phyloP scores from a whole-genome alignment of 768 basidiomycete genomes.

The Gloeostereum incarnatum region DNA sequence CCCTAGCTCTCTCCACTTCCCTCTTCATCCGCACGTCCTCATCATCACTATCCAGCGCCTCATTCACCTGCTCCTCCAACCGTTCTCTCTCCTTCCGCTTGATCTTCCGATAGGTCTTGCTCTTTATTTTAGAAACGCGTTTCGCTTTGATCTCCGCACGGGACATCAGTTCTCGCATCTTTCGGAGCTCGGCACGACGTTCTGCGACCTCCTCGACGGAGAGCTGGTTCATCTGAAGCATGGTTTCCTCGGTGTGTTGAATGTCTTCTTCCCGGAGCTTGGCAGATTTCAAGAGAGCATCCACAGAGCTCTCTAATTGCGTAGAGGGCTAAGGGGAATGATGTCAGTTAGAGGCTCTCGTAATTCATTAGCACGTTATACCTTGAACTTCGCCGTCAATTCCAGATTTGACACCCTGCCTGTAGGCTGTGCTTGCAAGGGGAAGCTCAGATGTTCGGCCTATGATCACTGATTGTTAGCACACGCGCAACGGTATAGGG shows the following conservation, averaged over 20 bases:
- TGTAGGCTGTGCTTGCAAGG: slow-evolving; percentile 56
- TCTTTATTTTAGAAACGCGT: slow-evolving; percentile 91
- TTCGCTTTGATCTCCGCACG: slow-evolving; percentile 87
- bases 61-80: slow-evolving; percentile 39
- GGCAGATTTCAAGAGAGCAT: slow-evolving; percentile 71
- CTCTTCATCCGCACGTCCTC: slow-evolving; percentile 51
- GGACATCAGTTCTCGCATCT: slow-evolving; percentile 90
- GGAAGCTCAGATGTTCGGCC: slow-evolving; percentile 86
- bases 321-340: slow-evolving; percentile 67
- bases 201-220: slow-evolving; percentile 79
- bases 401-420: slow-evolving; percentile 62
- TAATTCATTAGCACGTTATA: slow-evolving; percentile 15
- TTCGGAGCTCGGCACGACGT: slow-evolving; percentile 72
- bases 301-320: slow-evolving; percentile 76
- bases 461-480: slow-evolving; percentile 16
- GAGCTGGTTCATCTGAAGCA: slow-evolving; percentile 71
- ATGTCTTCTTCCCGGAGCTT: slow-evolving; percentile 79
- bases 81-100: slow-evolving; percentile 68
- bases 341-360: neutral
- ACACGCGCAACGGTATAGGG: slow-evolving; percentile 5
- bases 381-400: slow-evolving; percentile 80
- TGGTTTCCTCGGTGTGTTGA: slow-evolving; percentile 60
- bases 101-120: slow-evolving; percentile 83
- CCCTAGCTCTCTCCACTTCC: slow-evolving; percentile 76
- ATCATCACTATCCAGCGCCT: slow-evolving; percentile 38